A percentile compares a stretch with the other conserved stretches of the same genome.
phyloP scores from a whole-genome alignment of 176 grass and related monocot species.

The Otatea glauca region DNA sequence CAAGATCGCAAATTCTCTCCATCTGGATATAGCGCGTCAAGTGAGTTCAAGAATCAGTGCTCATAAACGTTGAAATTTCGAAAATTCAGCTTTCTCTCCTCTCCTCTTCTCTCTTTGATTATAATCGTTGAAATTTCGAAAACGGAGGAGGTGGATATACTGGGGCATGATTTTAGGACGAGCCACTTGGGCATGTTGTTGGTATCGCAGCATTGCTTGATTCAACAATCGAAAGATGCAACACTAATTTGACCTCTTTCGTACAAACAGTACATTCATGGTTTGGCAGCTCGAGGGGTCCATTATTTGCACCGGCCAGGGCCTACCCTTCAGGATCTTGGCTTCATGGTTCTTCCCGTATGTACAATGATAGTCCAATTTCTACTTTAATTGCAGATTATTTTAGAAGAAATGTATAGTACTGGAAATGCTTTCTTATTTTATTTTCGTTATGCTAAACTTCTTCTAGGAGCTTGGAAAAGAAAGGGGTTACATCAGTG shows the following conservation, averaged over 20 bases:
- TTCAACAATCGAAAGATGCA: too few relatives aligned
- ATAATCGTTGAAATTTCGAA: neutral
- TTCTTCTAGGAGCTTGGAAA: conserved; percentile 70
- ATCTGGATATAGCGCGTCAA: neutral
- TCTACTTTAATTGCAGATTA: neutral
- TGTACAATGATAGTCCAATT: conserved; percentile 19
- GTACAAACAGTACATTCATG: conserved; percentile 74
- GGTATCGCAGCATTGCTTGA: too few relatives aligned
- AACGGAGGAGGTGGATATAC: neutral
- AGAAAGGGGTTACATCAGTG: conserved; percentile 81
- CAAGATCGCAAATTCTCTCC: neutral
- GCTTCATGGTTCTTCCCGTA: conserved; percentile 88
- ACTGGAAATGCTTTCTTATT: conserved; percentile 1
- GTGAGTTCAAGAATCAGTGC: neutral
- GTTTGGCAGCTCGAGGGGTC: conserved; percentile 80
- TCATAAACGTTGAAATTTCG: neutral
- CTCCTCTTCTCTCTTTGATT: neutral
- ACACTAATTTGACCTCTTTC: too few relatives aligned
- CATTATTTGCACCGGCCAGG: conserved; percentile 88
- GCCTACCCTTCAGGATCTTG: conserved; percentile 84
- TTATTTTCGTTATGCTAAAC: conserved; percentile 23
- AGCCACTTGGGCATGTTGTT: too few relatives aligned
- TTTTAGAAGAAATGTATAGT: neutral
- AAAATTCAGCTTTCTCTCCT: neutral
- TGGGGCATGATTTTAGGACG: too few relatives aligned